These are phyloP conservation scores for Aquilaria agallochum DNA, from an alignment of 441 rosid genomes.

Conservation along the genomic window DNA sequence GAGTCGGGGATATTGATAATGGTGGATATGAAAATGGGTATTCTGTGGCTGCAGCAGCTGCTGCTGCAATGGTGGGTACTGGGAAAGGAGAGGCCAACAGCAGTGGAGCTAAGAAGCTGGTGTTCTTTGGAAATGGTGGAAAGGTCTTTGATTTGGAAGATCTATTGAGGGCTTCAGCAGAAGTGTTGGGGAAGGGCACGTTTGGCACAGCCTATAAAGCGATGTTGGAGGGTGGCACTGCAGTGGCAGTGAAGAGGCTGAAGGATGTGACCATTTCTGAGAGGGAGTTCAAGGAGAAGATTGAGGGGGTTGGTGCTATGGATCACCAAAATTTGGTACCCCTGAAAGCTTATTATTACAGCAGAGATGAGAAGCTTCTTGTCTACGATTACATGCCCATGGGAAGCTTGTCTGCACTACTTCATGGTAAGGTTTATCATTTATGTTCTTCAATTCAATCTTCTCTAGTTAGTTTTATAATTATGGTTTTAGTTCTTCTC, in stretches of 20 bases:
- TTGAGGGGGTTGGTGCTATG: slow-evolving; percentile 80
- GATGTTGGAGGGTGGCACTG: slow-evolving; percentile 57
- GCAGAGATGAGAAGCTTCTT: slow-evolving; percentile 93
- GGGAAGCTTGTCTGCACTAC: slow-evolving; percentile 97
- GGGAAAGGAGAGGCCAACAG: slow-evolving; percentile 40
- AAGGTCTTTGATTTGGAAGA: slow-evolving; percentile 89
- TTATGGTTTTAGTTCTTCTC: slow-evolving; percentile 1
- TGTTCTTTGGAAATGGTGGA: slow-evolving; percentile 66
- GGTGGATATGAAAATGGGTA: slow-evolving; percentile 38
- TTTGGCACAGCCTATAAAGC: slow-evolving; percentile 98
- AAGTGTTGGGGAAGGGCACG: slow-evolving; percentile 95
- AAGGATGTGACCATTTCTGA: slow-evolving; percentile 79
- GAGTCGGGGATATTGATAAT: slow-evolving; percentile 35
- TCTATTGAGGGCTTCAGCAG: slow-evolving; percentile 93
- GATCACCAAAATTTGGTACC: slow-evolving; percentile 90
- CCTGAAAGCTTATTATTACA: slow-evolving; percentile 82
- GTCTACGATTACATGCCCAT: slow-evolving; percentile 91
- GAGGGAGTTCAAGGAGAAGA: slow-evolving; percentile 80
- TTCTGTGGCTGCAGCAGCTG: slow-evolving; percentile 61
- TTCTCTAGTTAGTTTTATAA: slow-evolving; percentile 3
- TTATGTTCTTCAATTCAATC: slow-evolving; percentile 8
- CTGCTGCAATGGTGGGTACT: slow-evolving; percentile 53
- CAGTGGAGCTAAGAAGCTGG: slow-evolving; percentile 50
- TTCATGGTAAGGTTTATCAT: slow-evolving; percentile 61
- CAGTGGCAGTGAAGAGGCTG: slow-evolving; percentile 96